These are phyloP conservation scores for Scorias spongiosa DNA, from an alignment of 2,329 filamentous ascomycete genomes.

Conservation along the genomic window DNA sequence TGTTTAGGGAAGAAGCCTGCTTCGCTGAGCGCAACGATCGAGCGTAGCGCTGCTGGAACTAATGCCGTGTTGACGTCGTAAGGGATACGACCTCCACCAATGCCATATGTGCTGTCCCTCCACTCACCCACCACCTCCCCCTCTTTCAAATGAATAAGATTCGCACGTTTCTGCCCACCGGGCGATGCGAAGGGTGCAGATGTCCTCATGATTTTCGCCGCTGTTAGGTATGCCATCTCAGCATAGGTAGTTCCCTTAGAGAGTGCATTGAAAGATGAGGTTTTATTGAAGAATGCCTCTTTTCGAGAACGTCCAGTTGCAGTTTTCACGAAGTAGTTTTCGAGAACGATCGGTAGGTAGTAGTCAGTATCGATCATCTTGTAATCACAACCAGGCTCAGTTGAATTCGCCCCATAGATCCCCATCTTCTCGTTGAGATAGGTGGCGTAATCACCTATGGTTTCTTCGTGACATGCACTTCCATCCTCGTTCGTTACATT, in stretches of 20 bases:
- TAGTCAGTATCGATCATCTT: slow-evolving; percentile 45
- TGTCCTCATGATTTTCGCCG: slow-evolving; percentile 42
- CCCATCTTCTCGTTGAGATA: slow-evolving; percentile 41
- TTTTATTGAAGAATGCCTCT: slow-evolving; percentile 24
- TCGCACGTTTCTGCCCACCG: slow-evolving; percentile 33
- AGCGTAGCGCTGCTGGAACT: slow-evolving; percentile 44
- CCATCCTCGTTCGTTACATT: slow-evolving; percentile 38
- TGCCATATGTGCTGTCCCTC: slow-evolving; percentile 45
- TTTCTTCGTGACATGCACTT: slow-evolving; percentile 49
- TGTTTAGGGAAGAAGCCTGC: slow-evolving; percentile 37
- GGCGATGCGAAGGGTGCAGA: slow-evolving; percentile 37
- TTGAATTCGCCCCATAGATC: slow-evolving; percentile 26
- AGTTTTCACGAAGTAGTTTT: slow-evolving; percentile 41
- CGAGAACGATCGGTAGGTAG: slow-evolving; percentile 42
- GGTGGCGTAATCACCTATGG: slow-evolving; percentile 50
- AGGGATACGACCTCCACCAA: slow-evolving; percentile 47
- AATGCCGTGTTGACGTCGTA: slow-evolving; percentile 52
- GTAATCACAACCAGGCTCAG: slow-evolving; percentile 33
- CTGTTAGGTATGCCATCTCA: slow-evolving; percentile 36
- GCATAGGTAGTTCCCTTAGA: slow-evolving; percentile 41
- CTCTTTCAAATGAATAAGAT: slow-evolving; percentile 43
- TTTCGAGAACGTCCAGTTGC: slow-evolving; percentile 25
- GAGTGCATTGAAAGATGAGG: slow-evolving; percentile 33
- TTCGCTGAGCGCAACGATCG: slow-evolving; percentile 38
- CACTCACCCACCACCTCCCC: slow-evolving; percentile 44